Base-by-base conservation (phyloP, 306 rosid species). In the Fragaria ananassa region DNA sequence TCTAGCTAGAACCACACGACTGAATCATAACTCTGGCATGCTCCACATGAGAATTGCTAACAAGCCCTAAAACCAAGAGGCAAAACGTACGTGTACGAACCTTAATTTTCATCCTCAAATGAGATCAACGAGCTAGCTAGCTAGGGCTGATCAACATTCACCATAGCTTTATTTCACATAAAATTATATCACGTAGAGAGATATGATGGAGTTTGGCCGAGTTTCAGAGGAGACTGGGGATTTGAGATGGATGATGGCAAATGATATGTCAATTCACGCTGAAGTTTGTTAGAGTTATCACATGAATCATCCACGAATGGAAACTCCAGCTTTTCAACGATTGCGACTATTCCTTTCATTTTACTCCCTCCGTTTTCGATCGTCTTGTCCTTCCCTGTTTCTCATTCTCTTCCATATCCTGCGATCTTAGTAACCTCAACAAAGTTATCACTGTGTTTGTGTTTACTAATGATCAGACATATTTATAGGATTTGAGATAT, bases 291-390 rank as follows among this genome's bases (percentile, higher is more conserved):
- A 79, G 81, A 56, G 31, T 53, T 64, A n/a, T 92, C 93, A 92
- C 96, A 87, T 87, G 97, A 63, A 63, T 35, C 23, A 87, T 84
- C 86, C 88, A 68, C 84, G 85, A 82, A 71, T 83, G 81, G 79
- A 87, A 87, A 81, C 81, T 4, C 92, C 82, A 60, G 19, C 85
- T 83, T 87, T 89, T 84, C 87, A 84, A 91, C 72, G 74, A 84
- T 84, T 83, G 76, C 81, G 82, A 85, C 90, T 51, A 37, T 82
- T 47, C 19, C 70, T 54, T 54, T n/a, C 37, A 76, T 21, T 15
- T 39, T 71, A n/a, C 35, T 77, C 78, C 71, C 37, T n/a, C 65
- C 70, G 61, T 25, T 72, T 70, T 49, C 23, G 3, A 25, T 49
- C 1, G 0, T 76, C 23, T 51, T 46, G 46, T 7, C 63, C 53